These are phyloP conservation scores for Escallonia rubra DNA, from an alignment of 129 eudicot species.

Conservation along the genomic window DNA sequence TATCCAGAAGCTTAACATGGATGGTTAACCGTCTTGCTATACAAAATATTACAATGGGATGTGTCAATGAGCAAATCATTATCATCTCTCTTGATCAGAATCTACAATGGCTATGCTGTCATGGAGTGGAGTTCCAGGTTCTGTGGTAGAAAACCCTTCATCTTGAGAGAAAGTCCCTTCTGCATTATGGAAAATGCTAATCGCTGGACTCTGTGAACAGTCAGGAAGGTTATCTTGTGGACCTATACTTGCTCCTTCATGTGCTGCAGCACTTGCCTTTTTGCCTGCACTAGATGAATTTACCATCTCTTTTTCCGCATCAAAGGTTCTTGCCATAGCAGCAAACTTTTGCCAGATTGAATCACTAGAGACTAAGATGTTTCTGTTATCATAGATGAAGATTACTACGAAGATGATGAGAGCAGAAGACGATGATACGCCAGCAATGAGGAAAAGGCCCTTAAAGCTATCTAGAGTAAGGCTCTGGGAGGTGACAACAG, in stretches of 20 bases:
- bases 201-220: constrained; percentile 26
- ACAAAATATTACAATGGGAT: too few relatives aligned
- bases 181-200: constrained; percentile 15
- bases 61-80: too few relatives aligned
- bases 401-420: constrained; percentile 22
- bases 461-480: constrained; percentile 46
- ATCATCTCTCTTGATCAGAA: neutral
- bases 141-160: constrained; percentile 40
- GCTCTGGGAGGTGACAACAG: constrained; percentile 21
- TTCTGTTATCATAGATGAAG: constrained; percentile 42
- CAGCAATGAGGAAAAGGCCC: constrained; percentile 58
- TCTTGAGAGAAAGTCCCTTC: constrained; percentile 22
- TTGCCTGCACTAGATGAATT: constrained; percentile 12
- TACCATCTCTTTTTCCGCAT: constrained; percentile 20
- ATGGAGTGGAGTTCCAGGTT: constrained; percentile 30
- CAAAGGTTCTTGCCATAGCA: constrained; percentile 24
- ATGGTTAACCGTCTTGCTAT: too few relatives aligned
- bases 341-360: constrained; percentile 27
- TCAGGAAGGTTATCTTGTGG: neutral
- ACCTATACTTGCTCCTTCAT: neutral
- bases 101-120: constrained; percentile 11
- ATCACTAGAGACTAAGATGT: constrained; percentile 19
- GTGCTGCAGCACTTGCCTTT: constrained; percentile 5
- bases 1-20: too few relatives aligned
- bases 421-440: constrained; percentile 33